A percentile compares a stretch with the other conserved stretches of the same genome.
phyloP scores from a whole-genome alignment of 768 basidiomycete genomes.

The Scleroderma bovista region DNA sequence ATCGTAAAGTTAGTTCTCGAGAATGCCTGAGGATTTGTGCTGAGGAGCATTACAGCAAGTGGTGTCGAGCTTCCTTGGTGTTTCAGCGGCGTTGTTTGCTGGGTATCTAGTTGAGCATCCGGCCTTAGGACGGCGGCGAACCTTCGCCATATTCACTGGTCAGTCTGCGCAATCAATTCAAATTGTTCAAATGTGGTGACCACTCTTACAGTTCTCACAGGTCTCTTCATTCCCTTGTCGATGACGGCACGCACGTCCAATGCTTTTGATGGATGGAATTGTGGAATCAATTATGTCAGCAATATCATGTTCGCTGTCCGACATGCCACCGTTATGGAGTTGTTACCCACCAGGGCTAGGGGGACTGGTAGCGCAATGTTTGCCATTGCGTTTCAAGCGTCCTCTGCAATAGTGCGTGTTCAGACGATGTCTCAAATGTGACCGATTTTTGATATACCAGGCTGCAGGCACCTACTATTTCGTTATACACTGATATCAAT shows the following conservation, averaged over 20 bases:
- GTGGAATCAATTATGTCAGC: slow-evolving; percentile 50
- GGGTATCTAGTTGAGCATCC: slow-evolving; percentile 50
- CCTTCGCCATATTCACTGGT: slow-evolving; percentile 47
- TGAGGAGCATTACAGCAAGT: slow-evolving; percentile 38
- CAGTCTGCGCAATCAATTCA: slow-evolving; percentile 4
- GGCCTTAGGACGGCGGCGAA: slow-evolving; percentile 47
- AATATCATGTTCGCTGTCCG: slow-evolving; percentile 54
- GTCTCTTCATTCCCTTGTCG: slow-evolving; percentile 51
- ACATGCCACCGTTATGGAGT: slow-evolving; percentile 39
- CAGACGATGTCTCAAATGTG: background rate
- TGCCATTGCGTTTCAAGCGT: slow-evolving; percentile 47
- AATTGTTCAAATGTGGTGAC: no score
- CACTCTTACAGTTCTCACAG: slow-evolving; percentile 37
- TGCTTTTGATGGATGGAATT: slow-evolving; percentile 53
- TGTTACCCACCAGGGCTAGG: slow-evolving; percentile 49
- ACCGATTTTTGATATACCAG: background rate
- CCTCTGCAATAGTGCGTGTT: slow-evolving; percentile 50
- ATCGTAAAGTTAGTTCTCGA: slow-evolving; percentile 50
- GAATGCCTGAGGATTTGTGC: background rate
- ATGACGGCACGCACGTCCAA: slow-evolving; percentile 52
- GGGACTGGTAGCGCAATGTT: slow-evolving; percentile 55
- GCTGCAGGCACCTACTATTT: slow-evolving; percentile 42
- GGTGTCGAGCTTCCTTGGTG: slow-evolving; percentile 51
- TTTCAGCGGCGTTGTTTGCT: slow-evolving; percentile 53
- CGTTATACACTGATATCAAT: slow-evolving; percentile 41